Evolutionary conservation across 768 basidiomycete species (phyloP).

Genomic region (Mycena kentingensis): DNA sequence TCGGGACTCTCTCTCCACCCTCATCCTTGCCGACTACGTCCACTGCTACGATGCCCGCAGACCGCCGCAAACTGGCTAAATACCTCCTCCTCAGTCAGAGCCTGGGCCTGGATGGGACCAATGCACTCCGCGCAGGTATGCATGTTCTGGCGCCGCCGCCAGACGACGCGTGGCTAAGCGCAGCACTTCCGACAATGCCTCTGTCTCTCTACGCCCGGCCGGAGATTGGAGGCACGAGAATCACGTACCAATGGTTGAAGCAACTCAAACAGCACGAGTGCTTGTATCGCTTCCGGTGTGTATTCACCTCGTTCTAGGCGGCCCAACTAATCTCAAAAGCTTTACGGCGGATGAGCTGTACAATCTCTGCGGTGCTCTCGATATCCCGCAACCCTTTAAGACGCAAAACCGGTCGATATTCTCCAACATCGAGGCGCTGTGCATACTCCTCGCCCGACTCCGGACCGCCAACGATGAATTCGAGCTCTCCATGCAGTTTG

Average conservation of each 20-base stretch:
- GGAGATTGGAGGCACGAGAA: neutral
- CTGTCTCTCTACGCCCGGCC: neutral
- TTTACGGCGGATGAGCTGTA: slow-evolving; percentile 10
- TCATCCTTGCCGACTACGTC: neutral
- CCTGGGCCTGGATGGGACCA: neutral
- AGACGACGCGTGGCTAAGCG: neutral
- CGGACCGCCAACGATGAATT: slow-evolving; percentile 17
- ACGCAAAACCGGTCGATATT: slow-evolving; percentile 10
- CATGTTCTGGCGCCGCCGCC: neutral
- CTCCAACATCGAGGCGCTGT: slow-evolving; percentile 19
- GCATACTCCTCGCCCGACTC: slow-evolving; percentile 20
- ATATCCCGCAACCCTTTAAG: slow-evolving; percentile 13
- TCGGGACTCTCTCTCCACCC: neutral
- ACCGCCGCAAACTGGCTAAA: neutral
- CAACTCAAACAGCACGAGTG: neutral
- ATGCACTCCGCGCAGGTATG: neutral
- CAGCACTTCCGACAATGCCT: neutral
- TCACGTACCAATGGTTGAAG: neutral
- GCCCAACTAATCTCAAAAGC: neutral
- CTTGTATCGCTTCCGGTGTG: slow-evolving; percentile 8
- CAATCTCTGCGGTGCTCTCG: slow-evolving; percentile 6
- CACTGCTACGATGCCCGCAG: neutral
- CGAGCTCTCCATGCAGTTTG: slow-evolving; percentile 19
- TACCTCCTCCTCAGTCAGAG: neutral
- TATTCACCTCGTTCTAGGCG: neutral